A percentile compares a stretch with the other conserved stretches of the same genome.
These are phyloP conservation scores for Ananas comosus DNA, from an alignment of 176 grass and related monocot species.

Conservation along the genomic window DNA sequence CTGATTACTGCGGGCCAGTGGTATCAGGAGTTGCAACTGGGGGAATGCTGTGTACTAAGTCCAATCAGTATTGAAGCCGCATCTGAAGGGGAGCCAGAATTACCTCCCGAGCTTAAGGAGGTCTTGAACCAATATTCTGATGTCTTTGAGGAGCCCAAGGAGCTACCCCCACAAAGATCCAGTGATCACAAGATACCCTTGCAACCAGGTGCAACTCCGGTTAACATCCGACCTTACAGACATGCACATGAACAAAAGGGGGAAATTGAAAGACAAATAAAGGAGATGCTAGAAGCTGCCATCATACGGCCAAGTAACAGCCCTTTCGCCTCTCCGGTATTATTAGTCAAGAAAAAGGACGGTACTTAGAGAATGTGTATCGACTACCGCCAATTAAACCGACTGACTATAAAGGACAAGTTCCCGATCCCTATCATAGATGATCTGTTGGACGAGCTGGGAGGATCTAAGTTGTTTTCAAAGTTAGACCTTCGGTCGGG, in stretches of 20 bases:
- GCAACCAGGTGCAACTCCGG: too few species aligned
- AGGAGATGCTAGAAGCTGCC: not conserved
- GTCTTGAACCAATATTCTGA: too few species aligned
- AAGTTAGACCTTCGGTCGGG: not conserved
- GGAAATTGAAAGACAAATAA: not conserved
- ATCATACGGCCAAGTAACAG: not conserved
- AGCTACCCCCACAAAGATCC: too few species aligned
- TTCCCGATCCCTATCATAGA: not conserved
- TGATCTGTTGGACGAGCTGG: not conserved
- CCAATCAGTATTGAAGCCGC: too few species aligned
- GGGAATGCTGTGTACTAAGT: too few species aligned
- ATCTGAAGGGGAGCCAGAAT: too few species aligned
- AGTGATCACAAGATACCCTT: too few species aligned
- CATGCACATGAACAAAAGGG: not conserved
- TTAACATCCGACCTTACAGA: not conserved
- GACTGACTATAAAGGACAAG: not conserved
- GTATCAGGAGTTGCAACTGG: too few species aligned
- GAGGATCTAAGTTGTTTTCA: not conserved
- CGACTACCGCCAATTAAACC: not conserved
- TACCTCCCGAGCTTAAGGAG: too few species aligned
- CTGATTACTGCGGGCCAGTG: too few species aligned
- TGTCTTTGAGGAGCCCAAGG: too few species aligned
- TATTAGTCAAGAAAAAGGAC: slow-evolving; percentile 14
- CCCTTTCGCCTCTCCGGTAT: not conserved
- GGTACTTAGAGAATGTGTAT: slow-evolving; percentile 9